Conservation (phyloP, 208 protist genomes). For the Trypanosoma platydactyli region DNA sequence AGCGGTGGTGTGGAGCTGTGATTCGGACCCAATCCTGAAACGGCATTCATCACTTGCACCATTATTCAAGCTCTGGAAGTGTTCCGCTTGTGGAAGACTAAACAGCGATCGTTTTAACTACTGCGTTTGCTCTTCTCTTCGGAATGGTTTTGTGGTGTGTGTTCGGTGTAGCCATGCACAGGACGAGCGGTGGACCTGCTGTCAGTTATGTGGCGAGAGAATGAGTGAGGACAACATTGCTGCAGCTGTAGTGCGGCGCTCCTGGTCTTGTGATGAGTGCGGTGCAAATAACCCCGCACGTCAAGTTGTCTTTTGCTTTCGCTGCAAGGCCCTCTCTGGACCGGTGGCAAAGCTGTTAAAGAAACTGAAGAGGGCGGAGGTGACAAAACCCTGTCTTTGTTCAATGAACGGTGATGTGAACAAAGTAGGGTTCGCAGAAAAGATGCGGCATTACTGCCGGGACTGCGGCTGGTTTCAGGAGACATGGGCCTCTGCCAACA, state of each 20-base stretch:
- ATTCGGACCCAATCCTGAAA: slow-evolving; percentile 42
- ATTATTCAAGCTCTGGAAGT: slow-evolving; percentile 77
- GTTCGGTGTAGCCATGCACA: slow-evolving; percentile 66
- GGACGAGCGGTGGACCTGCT: slow-evolving; percentile 67
- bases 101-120: slow-evolving; percentile 92
- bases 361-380: neutral
- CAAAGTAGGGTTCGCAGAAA: slow-evolving; percentile 18
- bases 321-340: slow-evolving; percentile 49
- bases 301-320: slow-evolving; percentile 66
- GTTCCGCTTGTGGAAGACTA: slow-evolving; percentile 62
- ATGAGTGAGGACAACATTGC: slow-evolving; percentile 25
- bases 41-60: slow-evolving; percentile 45
- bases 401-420: neutral
- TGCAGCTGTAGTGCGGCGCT: slow-evolving; percentile 50
- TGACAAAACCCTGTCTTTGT: neutral
- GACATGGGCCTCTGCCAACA: slow-evolving; percentile 40
- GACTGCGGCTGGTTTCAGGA: slow-evolving; percentile 52
- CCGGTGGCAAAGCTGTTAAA: slow-evolving; percentile 31
- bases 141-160: slow-evolving; percentile 72
- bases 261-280: slow-evolving; percentile 68
- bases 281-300: slow-evolving; percentile 65
- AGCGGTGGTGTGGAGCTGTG: slow-evolving; percentile 61
- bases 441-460: slow-evolving; percentile 42
- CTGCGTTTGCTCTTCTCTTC: slow-evolving; percentile 84
- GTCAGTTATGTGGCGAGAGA: slow-evolving; percentile 57